Percentiles rank a stretch among this genome's conserved stretches.
Evolutionary conservation across 495 filamentous ascomycete genomes (phyloP).

Genomic region (Podospora tetraspora): DNA sequence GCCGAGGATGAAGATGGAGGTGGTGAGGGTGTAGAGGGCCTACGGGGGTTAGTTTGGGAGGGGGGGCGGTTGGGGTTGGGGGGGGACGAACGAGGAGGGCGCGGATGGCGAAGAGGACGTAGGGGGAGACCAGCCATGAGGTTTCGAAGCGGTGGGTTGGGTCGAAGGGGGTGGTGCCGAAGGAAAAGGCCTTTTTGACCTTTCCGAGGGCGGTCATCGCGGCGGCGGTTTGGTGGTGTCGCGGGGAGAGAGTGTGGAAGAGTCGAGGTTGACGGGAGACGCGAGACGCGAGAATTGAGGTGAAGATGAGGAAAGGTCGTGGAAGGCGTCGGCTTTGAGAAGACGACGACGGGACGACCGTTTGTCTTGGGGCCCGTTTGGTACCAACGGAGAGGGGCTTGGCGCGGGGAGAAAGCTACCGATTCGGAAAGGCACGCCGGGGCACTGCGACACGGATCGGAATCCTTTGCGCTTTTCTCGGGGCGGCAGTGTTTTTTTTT

Average conservation of each 20-base stretch:
- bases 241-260: not conserved
- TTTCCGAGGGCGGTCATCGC: conserved; percentile 3
- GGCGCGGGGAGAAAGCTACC: not conserved
- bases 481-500: not conserved
- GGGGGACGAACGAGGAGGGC: conserved; percentile 43
- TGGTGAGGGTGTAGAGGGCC: conserved; percentile 66
- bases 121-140: conserved; percentile 69
- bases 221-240: not conserved
- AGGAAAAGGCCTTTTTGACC: conserved; percentile 27
- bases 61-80: conserved; percentile 16
- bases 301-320: not conserved
- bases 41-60: conserved; percentile 13
- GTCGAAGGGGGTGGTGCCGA: conserved; percentile 49
- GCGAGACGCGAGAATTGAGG: not conserved
- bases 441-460: not conserved
- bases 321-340: not conserved
- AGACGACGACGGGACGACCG: not conserved
- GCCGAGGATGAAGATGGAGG: conserved; percentile 62
- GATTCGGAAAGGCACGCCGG: not conserved
- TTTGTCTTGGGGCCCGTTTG: not conserved
- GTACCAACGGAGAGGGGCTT: not conserved
- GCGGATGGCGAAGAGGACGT: conserved; percentile 53
- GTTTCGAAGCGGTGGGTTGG: conserved; percentile 62
- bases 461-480: not conserved
- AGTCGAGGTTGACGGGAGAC: not conserved